These are phyloP conservation scores for Marasmius sp. DNA, from an alignment of 1,284 basidiomycete genomes.

Conservation along the genomic window DNA sequence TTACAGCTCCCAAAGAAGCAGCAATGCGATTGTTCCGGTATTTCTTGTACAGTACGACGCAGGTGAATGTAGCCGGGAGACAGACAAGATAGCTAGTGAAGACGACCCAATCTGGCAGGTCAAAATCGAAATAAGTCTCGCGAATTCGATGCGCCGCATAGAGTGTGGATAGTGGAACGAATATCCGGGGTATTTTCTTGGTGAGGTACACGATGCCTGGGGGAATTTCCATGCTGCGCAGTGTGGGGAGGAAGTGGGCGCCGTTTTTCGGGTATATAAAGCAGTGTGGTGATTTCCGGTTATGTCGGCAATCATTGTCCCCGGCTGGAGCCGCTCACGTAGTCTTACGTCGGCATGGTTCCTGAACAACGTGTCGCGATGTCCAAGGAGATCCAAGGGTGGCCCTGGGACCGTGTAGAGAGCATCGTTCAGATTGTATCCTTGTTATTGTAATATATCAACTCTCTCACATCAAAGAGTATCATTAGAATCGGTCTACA, in stretches of 20 bases:
- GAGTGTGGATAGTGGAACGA: constrained; percentile 17
- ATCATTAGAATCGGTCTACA: too few species aligned
- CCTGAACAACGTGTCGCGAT: not conserved
- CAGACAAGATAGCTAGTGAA: constrained; percentile 23
- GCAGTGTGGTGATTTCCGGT: too few species aligned
- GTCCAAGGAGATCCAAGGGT: too few species aligned
- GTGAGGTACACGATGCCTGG: constrained; percentile 30
- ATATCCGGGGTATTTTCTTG: constrained; percentile 22
- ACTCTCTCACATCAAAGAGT: too few species aligned
- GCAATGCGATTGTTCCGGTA: constrained; percentile 25
- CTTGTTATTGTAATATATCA: too few species aligned
- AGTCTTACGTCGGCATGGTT: not conserved
- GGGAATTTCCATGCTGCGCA: constrained; percentile 16
- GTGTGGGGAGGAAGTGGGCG: not conserved
- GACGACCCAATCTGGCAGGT: constrained; percentile 15
- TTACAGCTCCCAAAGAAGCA: constrained; percentile 29
- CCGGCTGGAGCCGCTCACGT: too few species aligned
- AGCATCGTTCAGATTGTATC: too few species aligned
- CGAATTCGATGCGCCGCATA: constrained; percentile 13
- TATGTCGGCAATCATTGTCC: not conserved
- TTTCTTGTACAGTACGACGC: constrained; percentile 21
- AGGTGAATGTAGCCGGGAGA: constrained; percentile 25
- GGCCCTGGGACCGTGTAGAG: too few species aligned
- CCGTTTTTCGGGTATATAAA: not conserved
- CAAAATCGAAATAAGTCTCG: constrained; percentile 1